Percentiles rank a stretch among this genome's conserved stretches.
These are phyloP conservation scores for Claviceps sp. DNA, from an alignment of 2,329 filamentous ascomycete genomes.

Conservation along the genomic window DNA sequence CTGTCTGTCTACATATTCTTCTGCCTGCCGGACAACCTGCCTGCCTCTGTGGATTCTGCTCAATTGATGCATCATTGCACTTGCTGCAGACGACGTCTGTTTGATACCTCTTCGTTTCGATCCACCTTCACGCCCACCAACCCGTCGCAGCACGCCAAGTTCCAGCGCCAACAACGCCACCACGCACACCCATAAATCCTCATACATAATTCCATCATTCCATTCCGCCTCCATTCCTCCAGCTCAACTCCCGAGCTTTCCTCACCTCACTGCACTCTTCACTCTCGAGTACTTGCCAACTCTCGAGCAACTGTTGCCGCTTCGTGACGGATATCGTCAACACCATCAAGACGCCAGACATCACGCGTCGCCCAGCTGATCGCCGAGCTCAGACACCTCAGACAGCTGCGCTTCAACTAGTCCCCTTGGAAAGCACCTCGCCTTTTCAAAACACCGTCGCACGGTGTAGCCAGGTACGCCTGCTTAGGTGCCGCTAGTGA, in stretches of 20 bases:
- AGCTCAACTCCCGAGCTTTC: neutral
- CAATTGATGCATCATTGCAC: neutral
- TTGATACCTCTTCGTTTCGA: neutral
- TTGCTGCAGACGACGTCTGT: neutral
- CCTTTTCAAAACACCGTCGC: conserved; percentile 3
- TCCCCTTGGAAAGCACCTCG: neutral
- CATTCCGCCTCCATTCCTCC: neutral
- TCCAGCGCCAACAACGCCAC: neutral
- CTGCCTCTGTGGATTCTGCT: neutral
- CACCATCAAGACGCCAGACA: neutral
- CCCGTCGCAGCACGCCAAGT: neutral
- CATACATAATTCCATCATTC: neutral
- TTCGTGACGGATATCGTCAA: neutral
- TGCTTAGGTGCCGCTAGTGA: conserved; percentile 6
- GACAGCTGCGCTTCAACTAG: neutral
- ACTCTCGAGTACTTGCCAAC: neutral
- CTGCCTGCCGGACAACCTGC: neutral
- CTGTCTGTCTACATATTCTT: neutral
- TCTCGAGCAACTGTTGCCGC: neutral
- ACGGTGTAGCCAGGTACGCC: conserved; percentile 8
- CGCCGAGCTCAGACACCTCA: neutral
- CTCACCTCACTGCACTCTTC: neutral
- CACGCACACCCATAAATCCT: neutral
- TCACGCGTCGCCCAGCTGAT: neutral
- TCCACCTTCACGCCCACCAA: conserved; percentile 2